These are phyloP conservation scores for Wallemia ichthyophaga DNA, from an alignment of 1,284 basidiomycete species.

Conservation along the genomic window DNA sequence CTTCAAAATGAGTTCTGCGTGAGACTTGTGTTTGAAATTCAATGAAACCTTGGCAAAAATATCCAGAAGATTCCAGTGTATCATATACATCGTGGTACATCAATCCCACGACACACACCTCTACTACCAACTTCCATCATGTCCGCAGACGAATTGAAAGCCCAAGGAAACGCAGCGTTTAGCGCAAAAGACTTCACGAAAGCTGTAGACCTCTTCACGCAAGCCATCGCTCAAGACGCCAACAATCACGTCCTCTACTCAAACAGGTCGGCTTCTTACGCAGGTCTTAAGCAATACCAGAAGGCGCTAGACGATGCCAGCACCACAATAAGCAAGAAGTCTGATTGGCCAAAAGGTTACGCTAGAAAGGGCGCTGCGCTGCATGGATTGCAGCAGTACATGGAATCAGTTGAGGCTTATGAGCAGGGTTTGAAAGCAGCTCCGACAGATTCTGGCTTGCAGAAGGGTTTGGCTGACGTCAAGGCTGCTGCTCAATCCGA, in stretches of 20 bases:
- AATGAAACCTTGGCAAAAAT: too few relatives aligned
- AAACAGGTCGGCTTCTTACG: conserved; percentile 67
- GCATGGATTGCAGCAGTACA: conserved; percentile 47
- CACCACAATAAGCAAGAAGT: conserved; percentile 40
- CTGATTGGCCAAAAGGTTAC: conserved; percentile 70
- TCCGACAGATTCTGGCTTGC: conserved; percentile 38
- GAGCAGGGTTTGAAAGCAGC: conserved; percentile 52
- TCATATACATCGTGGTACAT: too few relatives aligned
- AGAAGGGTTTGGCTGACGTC: conserved; percentile 66
- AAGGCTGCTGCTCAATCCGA: conserved; percentile 24
- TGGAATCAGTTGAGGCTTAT: conserved; percentile 55
- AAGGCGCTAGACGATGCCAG: conserved; percentile 68
- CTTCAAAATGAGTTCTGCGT: too few relatives aligned
- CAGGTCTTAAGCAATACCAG: conserved; percentile 46
- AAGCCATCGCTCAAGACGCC: conserved; percentile 58
- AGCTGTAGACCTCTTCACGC: conserved; percentile 49
- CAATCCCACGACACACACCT: neutral
- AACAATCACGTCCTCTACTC: conserved; percentile 70
- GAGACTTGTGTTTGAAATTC: too few relatives aligned
- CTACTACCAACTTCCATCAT: neutral
- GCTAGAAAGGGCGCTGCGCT: conserved; percentile 81
- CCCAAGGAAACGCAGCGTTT: conserved; percentile 86
- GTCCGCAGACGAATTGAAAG: conserved; percentile 34
- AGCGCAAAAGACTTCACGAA: conserved; percentile 68
- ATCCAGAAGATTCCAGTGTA: neutral